Base-by-base conservation (phyloP, 331 rosid species). In the Quercus tomentella region DNA sequence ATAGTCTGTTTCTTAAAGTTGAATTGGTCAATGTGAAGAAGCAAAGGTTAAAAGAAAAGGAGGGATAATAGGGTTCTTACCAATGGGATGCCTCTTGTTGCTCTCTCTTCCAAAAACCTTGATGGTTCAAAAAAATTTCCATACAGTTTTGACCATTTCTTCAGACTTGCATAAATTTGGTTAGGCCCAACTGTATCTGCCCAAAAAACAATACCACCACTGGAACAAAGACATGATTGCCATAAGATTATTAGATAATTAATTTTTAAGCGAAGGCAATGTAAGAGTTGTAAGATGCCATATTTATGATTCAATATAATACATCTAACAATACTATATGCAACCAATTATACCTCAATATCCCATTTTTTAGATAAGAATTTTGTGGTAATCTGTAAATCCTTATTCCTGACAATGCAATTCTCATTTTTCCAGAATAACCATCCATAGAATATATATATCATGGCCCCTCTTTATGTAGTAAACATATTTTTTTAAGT, bases 181-280 rank as follows among this genome's bases (percentile, higher is more conserved):
- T 92, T 88, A 41, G 97, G 88, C 57, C 97, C 99, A 60, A 96
- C 91, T 78, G 83, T 21, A 83, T 93, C 99, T 60, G 89, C 99
- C 99, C 99, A 96, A 73, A 83, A 90, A 43, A 96, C 92, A 89
- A 93, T 78, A 75, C 98, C 99, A 22, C 99, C 99, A 75, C 99
- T 96, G 92, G 87, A 82, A 77, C 51, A 63, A 71, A 37, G 37
- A 74, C 33, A 35, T 25, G 31, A 71, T 71, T 25, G 70, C 79
- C 45, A 72, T 77, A 63, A 74, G 82, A 74, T 31, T 67, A 31
- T 33, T 22, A 33, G n/a, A 35, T 20, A 67, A 12, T 49, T 49
- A 9, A 67, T 10, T 67, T 9, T 1, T 35, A 10, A 25, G 25
- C 8, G 4, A 67, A 35, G 45, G 52, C 35, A 18, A n/a, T 35